phyloP scores from a whole-genome alignment of 164 flowering plant species.

The Warburgia ugandensis region DNA sequence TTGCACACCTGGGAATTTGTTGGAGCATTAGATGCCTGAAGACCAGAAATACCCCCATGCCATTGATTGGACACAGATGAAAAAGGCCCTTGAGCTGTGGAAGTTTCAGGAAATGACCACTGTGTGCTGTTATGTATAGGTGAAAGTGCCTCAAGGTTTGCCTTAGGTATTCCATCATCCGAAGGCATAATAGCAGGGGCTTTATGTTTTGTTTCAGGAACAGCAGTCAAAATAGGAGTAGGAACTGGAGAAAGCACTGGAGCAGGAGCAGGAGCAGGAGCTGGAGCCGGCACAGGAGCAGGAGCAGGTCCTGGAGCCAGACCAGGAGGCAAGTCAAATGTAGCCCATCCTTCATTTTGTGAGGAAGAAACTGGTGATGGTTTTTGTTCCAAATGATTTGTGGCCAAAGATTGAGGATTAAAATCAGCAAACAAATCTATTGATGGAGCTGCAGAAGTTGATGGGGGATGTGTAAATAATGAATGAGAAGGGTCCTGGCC shows the following conservation, averaged over 20 bases:
- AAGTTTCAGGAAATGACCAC: slow-evolving; percentile 31
- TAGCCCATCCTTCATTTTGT: slow-evolving; percentile 89
- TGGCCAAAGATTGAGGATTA: slow-evolving; percentile 22
- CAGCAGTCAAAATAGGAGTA: too few species aligned
- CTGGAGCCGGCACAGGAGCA: too few species aligned
- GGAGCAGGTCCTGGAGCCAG: too few species aligned
- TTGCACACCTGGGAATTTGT: slow-evolving; percentile 33
- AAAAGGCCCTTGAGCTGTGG: slow-evolving; percentile 22
- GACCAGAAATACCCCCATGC: slow-evolving; percentile 24
- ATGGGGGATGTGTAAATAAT: slow-evolving; percentile 23
- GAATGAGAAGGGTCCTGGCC: slow-evolving; percentile 26
- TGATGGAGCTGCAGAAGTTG: slow-evolving; percentile 22
- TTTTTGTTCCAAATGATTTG: slow-evolving; percentile 21
- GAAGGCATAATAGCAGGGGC: slow-evolving; percentile 13
- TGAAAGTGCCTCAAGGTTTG: slow-evolving; percentile 21
- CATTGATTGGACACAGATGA: slow-evolving; percentile 27
- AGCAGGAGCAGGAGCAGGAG: too few species aligned
- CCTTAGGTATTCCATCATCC: slow-evolving; percentile 19
- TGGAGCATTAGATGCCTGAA: slow-evolving; percentile 23
- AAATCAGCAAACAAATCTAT: slow-evolving; percentile 36
- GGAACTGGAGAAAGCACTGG: too few species aligned
- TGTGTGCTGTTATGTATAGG: slow-evolving; percentile 24
- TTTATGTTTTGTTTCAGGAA: slow-evolving; percentile 14
- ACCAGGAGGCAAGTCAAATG: slow-evolving; percentile 79
- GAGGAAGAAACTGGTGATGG: slow-evolving; percentile 22